Base-by-base conservation (phyloP, 805 yeast genomes). In the Myxozyma nipponensis region DNA sequence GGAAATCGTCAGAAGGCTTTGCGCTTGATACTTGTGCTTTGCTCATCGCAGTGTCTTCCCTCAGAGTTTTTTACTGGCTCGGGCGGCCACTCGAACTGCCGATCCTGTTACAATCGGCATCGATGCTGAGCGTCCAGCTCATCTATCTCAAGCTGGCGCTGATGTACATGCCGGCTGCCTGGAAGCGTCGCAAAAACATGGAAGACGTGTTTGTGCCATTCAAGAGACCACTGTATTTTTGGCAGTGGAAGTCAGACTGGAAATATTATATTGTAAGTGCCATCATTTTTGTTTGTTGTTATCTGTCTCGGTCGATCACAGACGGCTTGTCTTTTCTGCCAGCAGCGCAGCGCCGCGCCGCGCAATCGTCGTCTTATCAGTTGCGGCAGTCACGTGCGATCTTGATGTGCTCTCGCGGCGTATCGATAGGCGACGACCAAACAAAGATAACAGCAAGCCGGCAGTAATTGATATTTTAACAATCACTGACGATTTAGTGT, bases 1-100 rank as follows among this genome's bases (percentile, higher is more conserved):
- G 78, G 30, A 72, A 81, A 63, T 76, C 89, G 0, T 77, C 91
- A 1, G 72, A 78, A 21, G 97, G 96, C 21, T 88, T 89, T 63
- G 84, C 95, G 3, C 72, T 88, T n/a, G 97, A 90, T 67, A 86
- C 90, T 9, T 90, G 96, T 68, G 90, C 88, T 4, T 86, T 95
- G 4, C 88, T 90, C 95, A 65, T 89, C 54, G 73, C 87, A 56
- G 83, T 95, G 0, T 77, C 88, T 38, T 77, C 81, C 3, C 69
- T 88, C 41, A 73, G 95, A 57, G 82, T 89, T 24, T 79, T 81
- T 49, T 89, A 86, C 70, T 90, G 84, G 70, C 66, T 84, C 54
- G 82, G 86, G 44, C 77, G 82, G 41, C 95, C 95, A 0, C 89
- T 83, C 64, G 96, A 89, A 65, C 66, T 77, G n/a, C 78, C 95